Evolutionary conservation across 2,329 filamentous ascomycete genomes (phyloP).

Genomic region (Cordyceps pruinosa): DNA sequence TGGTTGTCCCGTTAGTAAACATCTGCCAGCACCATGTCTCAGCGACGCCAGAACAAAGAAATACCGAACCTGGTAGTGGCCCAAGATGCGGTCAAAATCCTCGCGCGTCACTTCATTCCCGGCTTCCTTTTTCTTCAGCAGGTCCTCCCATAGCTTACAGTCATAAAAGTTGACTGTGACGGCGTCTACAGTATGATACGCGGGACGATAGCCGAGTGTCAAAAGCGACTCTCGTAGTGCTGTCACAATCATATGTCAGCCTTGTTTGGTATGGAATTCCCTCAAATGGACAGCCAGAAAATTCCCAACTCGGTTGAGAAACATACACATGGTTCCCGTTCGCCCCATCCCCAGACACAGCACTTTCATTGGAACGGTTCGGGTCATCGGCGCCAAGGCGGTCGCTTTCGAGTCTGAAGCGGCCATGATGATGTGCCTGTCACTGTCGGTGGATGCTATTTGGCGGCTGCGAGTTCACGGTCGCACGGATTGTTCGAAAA

Average conservation of each 20-base stretch:
- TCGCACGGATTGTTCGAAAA: too few species aligned
- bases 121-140: neutral
- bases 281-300: too few species aligned
- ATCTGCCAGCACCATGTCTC: too few species aligned
- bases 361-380: constrained; percentile 10
- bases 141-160: constrained; percentile 8
- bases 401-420: neutral
- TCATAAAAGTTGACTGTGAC: neutral
- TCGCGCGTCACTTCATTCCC: neutral
- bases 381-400: neutral
- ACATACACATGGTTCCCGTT: constrained; percentile 6
- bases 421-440: neutral
- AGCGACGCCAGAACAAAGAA: neutral
- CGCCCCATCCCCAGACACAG: constrained; percentile 6
- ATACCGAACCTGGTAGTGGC: constrained; percentile 1
- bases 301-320: too few species aligned
- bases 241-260: neutral
- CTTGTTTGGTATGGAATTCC: too few species aligned
- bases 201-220: constrained; percentile 1
- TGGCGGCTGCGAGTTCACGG: too few species aligned
- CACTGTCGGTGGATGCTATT: neutral
- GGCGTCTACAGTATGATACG: constrained; percentile 1
- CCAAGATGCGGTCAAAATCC: constrained; percentile 2
- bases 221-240: constrained; percentile 5
- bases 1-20: neutral